Evolutionary conservation across 2,329 filamentous ascomycete species (phyloP).

Genomic region (Aspergillus pseudoviridinutans): DNA sequence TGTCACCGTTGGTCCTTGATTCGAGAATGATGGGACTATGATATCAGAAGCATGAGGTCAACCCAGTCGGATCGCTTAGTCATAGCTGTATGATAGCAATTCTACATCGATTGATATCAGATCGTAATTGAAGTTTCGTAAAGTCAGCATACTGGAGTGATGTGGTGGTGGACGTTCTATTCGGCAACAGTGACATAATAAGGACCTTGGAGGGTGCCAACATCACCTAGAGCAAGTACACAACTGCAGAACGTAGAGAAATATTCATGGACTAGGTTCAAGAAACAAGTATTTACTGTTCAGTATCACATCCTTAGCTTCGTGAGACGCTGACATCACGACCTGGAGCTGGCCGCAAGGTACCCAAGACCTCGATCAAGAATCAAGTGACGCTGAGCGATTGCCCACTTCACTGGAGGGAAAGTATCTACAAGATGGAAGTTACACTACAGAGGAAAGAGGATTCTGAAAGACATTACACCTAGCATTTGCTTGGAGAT

Average conservation of each 20-base stretch:
- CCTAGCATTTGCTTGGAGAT: background rate
- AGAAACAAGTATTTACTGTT: background rate
- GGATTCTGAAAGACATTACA: background rate
- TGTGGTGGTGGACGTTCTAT: no score
- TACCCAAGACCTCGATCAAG: background rate
- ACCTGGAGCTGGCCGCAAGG: background rate
- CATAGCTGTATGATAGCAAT: background rate
- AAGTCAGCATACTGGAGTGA: background rate
- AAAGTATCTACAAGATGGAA: background rate
- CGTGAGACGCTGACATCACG: no score
- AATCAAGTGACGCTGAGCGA: no score
- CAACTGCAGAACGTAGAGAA: no score
- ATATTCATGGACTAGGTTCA: background rate
- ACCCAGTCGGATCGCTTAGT: background rate
- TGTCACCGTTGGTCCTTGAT: slow-evolving; percentile 3
- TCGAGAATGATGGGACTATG: slow-evolving; percentile 9
- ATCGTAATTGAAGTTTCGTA: no score
- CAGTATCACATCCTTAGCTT: no score
- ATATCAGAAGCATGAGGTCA: slow-evolving; percentile 6
- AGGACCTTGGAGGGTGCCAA: no score
- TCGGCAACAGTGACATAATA: background rate
- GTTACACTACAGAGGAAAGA: background rate
- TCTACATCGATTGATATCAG: background rate
- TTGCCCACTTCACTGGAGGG: no score
- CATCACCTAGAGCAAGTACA: no score